Evolutionary conservation across 805 yeast genomes (phyloP), one percentile per base, ranked within the genome.

Genomic region (Yarrowia porcina): DNA sequence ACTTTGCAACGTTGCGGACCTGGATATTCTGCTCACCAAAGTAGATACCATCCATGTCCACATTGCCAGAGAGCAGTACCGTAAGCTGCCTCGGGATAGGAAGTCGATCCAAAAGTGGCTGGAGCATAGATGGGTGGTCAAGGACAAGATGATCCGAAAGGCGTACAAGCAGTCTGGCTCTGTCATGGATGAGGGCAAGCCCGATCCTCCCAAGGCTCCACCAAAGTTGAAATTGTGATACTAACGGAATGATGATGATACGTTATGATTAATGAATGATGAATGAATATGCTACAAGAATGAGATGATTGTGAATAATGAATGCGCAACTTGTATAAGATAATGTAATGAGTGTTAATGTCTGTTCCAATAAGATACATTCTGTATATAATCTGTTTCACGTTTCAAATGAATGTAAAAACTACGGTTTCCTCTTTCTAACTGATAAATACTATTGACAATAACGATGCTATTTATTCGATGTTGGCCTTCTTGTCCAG

Each of bases 91-190:
- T 6, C 57, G 56, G 10, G 47, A 64, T 20, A 65, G n/a, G 64
- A 33, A 64, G 67, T 38, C 62, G 65, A 39, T 69, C 11, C 69
- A 89, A 66, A 83, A 82, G 71, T 91, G 94, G 89, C 73, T 91
- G 8, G 97, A 91, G 71, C 76, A 76, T 41, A 75, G 77, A 33
- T 91, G 97, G 97, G 73, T 74, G 9, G 83, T 80, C 38, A 90
- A 89, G 70, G 97, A 91, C 69, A 36, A 25, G 17, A 17, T 23
- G 9, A 52, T 52, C 33, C n/a, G 59, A 25, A 52, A 23, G 21
- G 59, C 59, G 1, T 52, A 35, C 33, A 52, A 36, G 25, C 42
- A 36, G 76, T 71, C 62, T 65, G 78, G 56, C 75, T 84, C 27
- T 66, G 75, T 79, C 64, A 71, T 66, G 52, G 52, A 45, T 12